Evolutionary conservation across 352 stramenopile species (phyloP), one percentile per base, ranked within the genome.

Genomic region (Plasmopara viticola): DNA sequence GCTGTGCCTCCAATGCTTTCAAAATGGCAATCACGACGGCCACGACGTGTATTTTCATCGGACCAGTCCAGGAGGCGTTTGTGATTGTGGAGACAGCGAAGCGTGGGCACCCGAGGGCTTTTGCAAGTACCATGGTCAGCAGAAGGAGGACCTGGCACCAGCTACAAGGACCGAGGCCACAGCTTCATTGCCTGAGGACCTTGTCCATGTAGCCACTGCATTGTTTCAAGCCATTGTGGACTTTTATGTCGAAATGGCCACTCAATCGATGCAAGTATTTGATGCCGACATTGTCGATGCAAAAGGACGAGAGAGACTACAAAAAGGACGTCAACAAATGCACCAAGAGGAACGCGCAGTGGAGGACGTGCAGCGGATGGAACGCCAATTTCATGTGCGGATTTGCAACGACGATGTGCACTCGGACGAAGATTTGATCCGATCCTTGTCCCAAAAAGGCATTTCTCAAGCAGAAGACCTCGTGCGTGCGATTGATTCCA

Each of bases 331-430:
- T 8, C 51, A 18, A 39, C 48, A 70, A 44, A 12, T 53, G 44
- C 56, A 66, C 25, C 45, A 58, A 34, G 18, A 20, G 41, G 44
- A 55, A 18, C 28, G 17, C 29, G 50, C 31, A 6, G 25, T 64
- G 37, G 65, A 66, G 20, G 49, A 66, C 13, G 33, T 20, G 15
- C 63, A 56, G 39, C 14, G 8, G n/a, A 57, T 56, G 37, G 77
- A 74, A 31, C 85, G 72, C n/a, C 59, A 69, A 8, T 85, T 98
- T 37, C 86, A 96, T 48, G 74, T 98, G 18, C 68, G 94, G 7
- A 86, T 99, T 38, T 96, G 97, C 72, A 99, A 99, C 68, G 96
- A 99, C 62, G 96, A 99, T 55, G 91, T 99, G 4, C 96, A 99
- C 63, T 98, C 95, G 4, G 97, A 98, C 58, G 92, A 99, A 44